A percentile compares a stretch with the other conserved stretches of the same genome.
phyloP scores from a whole-genome alignment of 2,329 filamentous ascomycete genomes.

The Verticillium tricorpus region DNA sequence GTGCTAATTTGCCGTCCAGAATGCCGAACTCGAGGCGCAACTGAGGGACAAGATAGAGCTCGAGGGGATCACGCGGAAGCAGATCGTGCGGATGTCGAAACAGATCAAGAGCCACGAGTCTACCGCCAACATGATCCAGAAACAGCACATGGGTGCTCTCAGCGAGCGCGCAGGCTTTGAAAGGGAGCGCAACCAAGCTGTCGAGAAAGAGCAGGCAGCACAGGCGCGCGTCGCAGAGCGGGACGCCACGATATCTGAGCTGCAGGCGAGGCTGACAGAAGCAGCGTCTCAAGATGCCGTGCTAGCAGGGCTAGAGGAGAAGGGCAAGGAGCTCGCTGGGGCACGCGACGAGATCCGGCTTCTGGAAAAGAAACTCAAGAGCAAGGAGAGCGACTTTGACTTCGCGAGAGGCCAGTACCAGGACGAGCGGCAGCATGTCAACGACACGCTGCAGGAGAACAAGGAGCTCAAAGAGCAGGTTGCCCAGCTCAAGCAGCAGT shows the following conservation, averaged over 20 bases:
- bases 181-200: slow-evolving; percentile 37
- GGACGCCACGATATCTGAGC: slow-evolving; percentile 28
- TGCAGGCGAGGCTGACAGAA: slow-evolving; percentile 32
- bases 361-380: slow-evolving; percentile 31
- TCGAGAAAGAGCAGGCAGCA: slow-evolving; percentile 31
- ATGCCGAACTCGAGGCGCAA: slow-evolving; percentile 25
- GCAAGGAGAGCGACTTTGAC: slow-evolving; percentile 42
- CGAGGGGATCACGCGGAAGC: slow-evolving; percentile 13
- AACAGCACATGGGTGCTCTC: slow-evolving; percentile 43
- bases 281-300: slow-evolving; percentile 31
- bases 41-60: slow-evolving; percentile 23
- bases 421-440: slow-evolving; percentile 44
- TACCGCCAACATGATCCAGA: slow-evolving; percentile 39
- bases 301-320: slow-evolving; percentile 18
- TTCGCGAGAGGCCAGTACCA: slow-evolving; percentile 58
- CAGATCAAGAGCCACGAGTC: slow-evolving; percentile 41
- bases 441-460: slow-evolving; percentile 41
- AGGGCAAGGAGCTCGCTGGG: slow-evolving; percentile 34
- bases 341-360: slow-evolving; percentile 31
- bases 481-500: slow-evolving; percentile 34
- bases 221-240: slow-evolving; percentile 32
- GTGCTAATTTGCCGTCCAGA: neutral
- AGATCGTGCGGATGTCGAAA: slow-evolving; percentile 12
- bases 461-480: slow-evolving; percentile 36
- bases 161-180: slow-evolving; percentile 46